phyloP scores from a whole-genome alignment of 805 yeast genomes.

The Hanseniaspora pseudoguilliermondii region DNA sequence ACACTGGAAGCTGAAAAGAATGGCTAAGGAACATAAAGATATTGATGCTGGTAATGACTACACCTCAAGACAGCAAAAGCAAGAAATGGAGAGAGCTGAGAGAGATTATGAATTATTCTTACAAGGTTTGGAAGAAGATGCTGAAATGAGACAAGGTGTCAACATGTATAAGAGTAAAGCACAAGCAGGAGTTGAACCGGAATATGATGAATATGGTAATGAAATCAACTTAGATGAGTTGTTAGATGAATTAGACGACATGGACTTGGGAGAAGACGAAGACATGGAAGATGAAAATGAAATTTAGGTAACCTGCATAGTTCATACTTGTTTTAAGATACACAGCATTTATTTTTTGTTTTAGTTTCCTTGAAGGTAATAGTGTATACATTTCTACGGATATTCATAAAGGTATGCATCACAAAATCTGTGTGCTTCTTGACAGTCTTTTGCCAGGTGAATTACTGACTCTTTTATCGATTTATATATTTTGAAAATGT shows the following conservation, averaged over 20 bases:
- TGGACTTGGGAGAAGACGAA: slow-evolving; percentile 57
- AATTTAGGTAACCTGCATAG: background rate
- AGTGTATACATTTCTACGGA: too few species aligned
- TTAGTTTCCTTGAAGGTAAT: background rate
- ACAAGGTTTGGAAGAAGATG: slow-evolving; percentile 95
- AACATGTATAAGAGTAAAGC: slow-evolving; percentile 64
- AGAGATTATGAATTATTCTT: slow-evolving; percentile 89
- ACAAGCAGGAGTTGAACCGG: slow-evolving; percentile 34
- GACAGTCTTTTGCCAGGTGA: too few species aligned
- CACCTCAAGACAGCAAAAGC: slow-evolving; percentile 60
- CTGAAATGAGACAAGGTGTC: slow-evolving; percentile 80
- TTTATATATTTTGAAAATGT: too few species aligned
- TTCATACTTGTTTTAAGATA: too few species aligned
- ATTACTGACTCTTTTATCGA: too few species aligned
- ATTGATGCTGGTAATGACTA: slow-evolving; percentile 58
- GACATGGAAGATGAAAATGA: slow-evolving; percentile 3
- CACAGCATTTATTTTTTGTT: background rate
- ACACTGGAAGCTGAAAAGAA: slow-evolving; percentile 89
- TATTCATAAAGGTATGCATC: too few species aligned
- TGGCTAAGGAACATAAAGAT: slow-evolving; percentile 92
- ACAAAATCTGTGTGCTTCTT: too few species aligned
- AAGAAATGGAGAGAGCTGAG: slow-evolving; percentile 84
- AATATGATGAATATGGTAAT: slow-evolving; percentile 74
- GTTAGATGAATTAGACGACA: slow-evolving; percentile 85
- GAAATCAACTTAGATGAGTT: slow-evolving; percentile 81